phyloP scores from a whole-genome alignment of 805 yeast genomes.

The Yarrowia sp. region DNA sequence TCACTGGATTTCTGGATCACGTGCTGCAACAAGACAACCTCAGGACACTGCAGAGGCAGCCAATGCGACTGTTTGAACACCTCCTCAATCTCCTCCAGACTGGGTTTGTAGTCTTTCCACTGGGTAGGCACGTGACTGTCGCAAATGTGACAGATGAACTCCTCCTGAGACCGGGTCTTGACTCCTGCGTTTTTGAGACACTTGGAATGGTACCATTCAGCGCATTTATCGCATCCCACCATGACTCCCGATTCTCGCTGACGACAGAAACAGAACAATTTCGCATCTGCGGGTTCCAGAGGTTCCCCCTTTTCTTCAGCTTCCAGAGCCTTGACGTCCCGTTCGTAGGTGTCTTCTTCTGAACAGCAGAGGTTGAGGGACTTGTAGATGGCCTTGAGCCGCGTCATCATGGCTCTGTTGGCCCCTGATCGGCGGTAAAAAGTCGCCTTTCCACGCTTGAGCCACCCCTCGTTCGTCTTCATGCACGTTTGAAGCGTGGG shows the following conservation, averaged over 20 bases:
- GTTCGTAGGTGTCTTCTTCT: slow-evolving; percentile 40
- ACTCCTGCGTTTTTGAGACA: slow-evolving; percentile 61
- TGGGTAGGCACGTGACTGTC: slow-evolving; percentile 51
- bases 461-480: slow-evolving; percentile 52
- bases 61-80: slow-evolving; percentile 47
- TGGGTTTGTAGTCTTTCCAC: slow-evolving; percentile 51
- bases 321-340: slow-evolving; percentile 60
- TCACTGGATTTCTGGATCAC: slow-evolving; percentile 47
- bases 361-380: slow-evolving; percentile 39
- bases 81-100: slow-evolving; percentile 48
- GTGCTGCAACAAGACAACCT: slow-evolving; percentile 45
- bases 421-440: slow-evolving; percentile 53
- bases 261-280: slow-evolving; percentile 56
- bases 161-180: slow-evolving; percentile 49
- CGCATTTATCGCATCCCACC: slow-evolving; percentile 86
- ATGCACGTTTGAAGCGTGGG: slow-evolving; percentile 29
- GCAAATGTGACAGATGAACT: slow-evolving; percentile 64
- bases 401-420: slow-evolving; percentile 47
- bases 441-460: slow-evolving; percentile 48
- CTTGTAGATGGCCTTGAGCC: slow-evolving; percentile 46
- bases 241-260: slow-evolving; percentile 82
- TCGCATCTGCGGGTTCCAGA: slow-evolving; percentile 48
- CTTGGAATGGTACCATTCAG: slow-evolving; percentile 92
- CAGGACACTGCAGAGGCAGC: slow-evolving; percentile 51
- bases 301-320: slow-evolving; percentile 71